phyloP scores from a whole-genome alignment of 2,329 filamentous ascomycete species.

The Epichloe coenophiala region DNA sequence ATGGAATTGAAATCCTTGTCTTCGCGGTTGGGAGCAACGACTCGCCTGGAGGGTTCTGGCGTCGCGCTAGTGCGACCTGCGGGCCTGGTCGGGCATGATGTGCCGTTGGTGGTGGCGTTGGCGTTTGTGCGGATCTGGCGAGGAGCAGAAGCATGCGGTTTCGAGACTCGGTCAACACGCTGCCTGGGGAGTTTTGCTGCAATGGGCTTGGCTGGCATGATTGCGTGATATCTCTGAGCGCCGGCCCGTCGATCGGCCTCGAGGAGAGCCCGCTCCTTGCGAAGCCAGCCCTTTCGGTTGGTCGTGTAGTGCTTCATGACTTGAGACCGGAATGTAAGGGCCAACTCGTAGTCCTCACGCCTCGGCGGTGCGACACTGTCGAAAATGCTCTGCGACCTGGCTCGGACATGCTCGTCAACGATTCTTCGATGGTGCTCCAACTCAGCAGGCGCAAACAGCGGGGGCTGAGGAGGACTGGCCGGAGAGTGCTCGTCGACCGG shows the following conservation, averaged over 20 bases:
- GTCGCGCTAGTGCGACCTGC: slow-evolving; percentile 28
- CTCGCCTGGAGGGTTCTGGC: slow-evolving; percentile 36
- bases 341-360: slow-evolving; percentile 39
- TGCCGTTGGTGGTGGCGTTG: slow-evolving; percentile 11
- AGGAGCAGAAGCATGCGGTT: slow-evolving; percentile 19
- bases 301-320: slow-evolving; percentile 31
- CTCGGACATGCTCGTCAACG: slow-evolving; percentile 35
- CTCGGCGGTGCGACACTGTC: slow-evolving; percentile 31
- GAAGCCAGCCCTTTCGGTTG: slow-evolving; percentile 34
- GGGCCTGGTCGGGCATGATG: slow-evolving; percentile 12
- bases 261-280: slow-evolving; percentile 36
- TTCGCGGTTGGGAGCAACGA: slow-evolving; percentile 55
- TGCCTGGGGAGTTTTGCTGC: slow-evolving; percentile 16
- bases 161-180: slow-evolving; percentile 22
- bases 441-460: slow-evolving; percentile 34
- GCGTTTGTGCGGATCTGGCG: slow-evolving; percentile 22
- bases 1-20: slow-evolving; percentile 68
- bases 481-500: slow-evolving; percentile 29
- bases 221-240: slow-evolving; percentile 23
- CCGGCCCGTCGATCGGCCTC: slow-evolving; percentile 32
- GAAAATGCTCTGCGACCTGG: slow-evolving; percentile 30
- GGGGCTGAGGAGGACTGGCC: slow-evolving; percentile 29
- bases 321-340: slow-evolving; percentile 37
- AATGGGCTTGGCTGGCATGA: slow-evolving; percentile 29
- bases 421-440: slow-evolving; percentile 29